Percentiles rank a stretch among this genome's conserved stretches.
Conservation (phyloP, 2,329 filamentous ascomycete species). For the Tolypocladium sp. region DNA sequence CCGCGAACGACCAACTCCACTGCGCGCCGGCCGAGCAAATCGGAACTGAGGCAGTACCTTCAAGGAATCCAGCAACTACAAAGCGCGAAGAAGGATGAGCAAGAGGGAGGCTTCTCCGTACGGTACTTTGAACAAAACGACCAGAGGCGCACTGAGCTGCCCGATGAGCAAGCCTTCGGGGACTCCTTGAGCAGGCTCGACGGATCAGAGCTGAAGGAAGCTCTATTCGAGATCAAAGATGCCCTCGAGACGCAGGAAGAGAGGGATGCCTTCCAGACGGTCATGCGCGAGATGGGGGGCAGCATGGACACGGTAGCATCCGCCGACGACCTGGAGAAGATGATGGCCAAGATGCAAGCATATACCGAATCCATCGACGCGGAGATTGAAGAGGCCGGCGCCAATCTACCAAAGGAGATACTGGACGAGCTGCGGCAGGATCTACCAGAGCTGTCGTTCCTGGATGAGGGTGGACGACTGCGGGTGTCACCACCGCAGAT, state of each 20-base stretch:
- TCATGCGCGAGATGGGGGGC: conserved; percentile 22
- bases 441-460: conserved; percentile 14
- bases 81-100: conserved; percentile 8
- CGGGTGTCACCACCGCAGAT: conserved; percentile 22
- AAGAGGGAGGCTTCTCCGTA: conserved; percentile 20
- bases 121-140: conserved; percentile 40
- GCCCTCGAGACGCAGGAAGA: conserved; percentile 25
- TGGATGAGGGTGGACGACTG: conserved; percentile 13
- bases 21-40: conserved; percentile 13
- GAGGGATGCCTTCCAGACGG: conserved; percentile 22
- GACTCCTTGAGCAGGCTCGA: conserved; percentile 26
- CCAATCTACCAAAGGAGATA: conserved; percentile 21
- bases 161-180: conserved; percentile 29
- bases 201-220: conserved; percentile 23
- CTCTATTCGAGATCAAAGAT: conserved; percentile 27
- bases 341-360: conserved; percentile 21
- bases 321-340: conserved; percentile 22
- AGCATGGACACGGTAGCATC: conserved; percentile 20
- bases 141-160: conserved; percentile 25
- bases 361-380: conserved; percentile 25
- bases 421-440: conserved; percentile 20
- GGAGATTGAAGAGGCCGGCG: conserved; percentile 21
- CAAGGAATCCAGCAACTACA: conserved; percentile 17
- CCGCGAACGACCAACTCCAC: conserved; percentile 7
- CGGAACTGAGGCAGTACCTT: conserved; percentile 17